Percentiles rank a stretch among this genome's conserved stretches.
Conservation (phyloP, 176 grass and related monocot species). For the Cocos nucifera region DNA sequence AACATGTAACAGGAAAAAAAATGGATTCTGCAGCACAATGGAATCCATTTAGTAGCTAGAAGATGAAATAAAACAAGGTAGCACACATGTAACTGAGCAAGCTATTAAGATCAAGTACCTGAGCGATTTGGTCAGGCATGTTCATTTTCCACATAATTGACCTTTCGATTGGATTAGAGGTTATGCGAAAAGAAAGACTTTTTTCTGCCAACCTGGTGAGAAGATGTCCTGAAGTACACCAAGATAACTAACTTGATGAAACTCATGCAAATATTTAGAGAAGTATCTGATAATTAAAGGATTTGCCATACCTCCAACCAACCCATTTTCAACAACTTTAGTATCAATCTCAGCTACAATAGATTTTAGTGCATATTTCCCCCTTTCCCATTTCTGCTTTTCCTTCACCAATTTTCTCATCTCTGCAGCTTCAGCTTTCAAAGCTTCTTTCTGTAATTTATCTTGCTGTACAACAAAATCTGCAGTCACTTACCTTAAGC, state of each 20-base stretch:
- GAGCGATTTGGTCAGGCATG: constrained; percentile 43
- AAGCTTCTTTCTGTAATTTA: constrained; percentile 50
- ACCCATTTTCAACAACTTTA: constrained; percentile 48
- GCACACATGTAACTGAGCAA: neutral
- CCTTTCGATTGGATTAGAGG: constrained; percentile 33
- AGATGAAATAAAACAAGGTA: too few relatives aligned
- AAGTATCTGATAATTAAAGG: neutral
- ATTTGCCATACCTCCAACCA: constrained; percentile 49
- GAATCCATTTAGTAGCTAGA: too few relatives aligned
- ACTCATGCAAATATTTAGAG: too few relatives aligned
- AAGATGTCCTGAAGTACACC: constrained; percentile 43
- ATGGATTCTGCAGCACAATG: too few relatives aligned
- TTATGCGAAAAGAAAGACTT: constrained; percentile 26
- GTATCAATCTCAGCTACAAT: constrained; percentile 54
- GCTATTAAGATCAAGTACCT: constrained; percentile 8
- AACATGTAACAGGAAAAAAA: too few relatives aligned
- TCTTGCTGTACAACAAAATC: constrained; percentile 45
- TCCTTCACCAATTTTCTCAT: constrained; percentile 54
- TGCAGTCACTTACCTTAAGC: neutral
- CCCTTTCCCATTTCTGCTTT: constrained; percentile 61
- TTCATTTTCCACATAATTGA: constrained; percentile 81
- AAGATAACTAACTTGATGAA: neutral
- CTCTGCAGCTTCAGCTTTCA: constrained; percentile 47
- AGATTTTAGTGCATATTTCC: constrained; percentile 59
- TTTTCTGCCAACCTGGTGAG: constrained; percentile 49